These are phyloP conservation scores for Ogataea paradorogensis DNA, from an alignment of 805 yeast genomes.

Conservation along the genomic window DNA sequence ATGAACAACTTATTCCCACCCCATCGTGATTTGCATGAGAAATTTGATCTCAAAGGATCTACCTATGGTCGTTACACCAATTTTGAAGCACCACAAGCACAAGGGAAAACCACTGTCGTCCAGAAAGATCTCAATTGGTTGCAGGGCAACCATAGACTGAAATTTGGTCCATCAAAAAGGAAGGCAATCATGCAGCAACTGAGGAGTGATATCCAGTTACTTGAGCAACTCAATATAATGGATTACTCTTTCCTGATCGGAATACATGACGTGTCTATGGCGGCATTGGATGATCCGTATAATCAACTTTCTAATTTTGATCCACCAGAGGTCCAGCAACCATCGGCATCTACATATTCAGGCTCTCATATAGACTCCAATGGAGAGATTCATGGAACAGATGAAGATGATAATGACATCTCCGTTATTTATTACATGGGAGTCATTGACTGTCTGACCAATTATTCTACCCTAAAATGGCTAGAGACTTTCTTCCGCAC, in stretches of 20 bases:
- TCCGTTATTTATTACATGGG: slow-evolving; percentile 84
- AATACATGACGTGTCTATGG: slow-evolving; percentile 69
- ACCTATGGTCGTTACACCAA: slow-evolving; percentile 72
- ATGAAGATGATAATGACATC: slow-evolving; percentile 56
- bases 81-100: slow-evolving; percentile 31
- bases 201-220: slow-evolving; percentile 66
- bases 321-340: slow-evolving; percentile 23
- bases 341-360: slow-evolving; percentile 14
- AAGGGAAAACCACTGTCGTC: slow-evolving; percentile 41
- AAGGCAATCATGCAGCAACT: slow-evolving; percentile 64
- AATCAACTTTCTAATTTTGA: slow-evolving; percentile 23
- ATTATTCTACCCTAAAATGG: slow-evolving; percentile 67
- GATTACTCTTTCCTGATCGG: slow-evolving; percentile 92
- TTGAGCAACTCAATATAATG: slow-evolving; percentile 82
- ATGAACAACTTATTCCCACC: slow-evolving; percentile 98
- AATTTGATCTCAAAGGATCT: slow-evolving; percentile 92
- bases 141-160: slow-evolving; percentile 57
- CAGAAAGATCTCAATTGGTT: slow-evolving; percentile 90
- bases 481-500: slow-evolving; percentile 86
- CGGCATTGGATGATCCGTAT: slow-evolving; percentile 37
- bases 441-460: slow-evolving; percentile 89
- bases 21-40: slow-evolving; percentile 76
- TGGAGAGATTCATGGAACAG: slow-evolving; percentile 81
- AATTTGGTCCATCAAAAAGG: slow-evolving; percentile 71
- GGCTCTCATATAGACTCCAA: slow-evolving; percentile 36